phyloP scores from a whole-genome alignment of 2,329 filamentous ascomycete species.

The Ceratocystis colombiana region DNA sequence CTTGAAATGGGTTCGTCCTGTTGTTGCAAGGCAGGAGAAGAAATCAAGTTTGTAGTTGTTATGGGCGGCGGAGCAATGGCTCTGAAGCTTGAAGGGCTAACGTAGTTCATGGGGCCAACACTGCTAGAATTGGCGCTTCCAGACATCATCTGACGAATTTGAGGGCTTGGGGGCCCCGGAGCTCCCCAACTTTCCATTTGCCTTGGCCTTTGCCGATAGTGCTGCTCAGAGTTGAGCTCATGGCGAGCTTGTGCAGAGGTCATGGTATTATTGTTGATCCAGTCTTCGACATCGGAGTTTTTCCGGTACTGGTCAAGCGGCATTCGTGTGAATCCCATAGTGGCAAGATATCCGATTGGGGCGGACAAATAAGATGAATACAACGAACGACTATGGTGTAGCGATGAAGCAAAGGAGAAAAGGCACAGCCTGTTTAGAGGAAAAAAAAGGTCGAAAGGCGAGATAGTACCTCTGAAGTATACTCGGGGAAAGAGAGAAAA shows the following conservation, averaged over 20 bases:
- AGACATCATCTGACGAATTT: slow-evolving; percentile 3
- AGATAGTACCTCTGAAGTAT: neutral
- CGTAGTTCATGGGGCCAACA: neutral
- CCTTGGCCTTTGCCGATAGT: slow-evolving; percentile 15
- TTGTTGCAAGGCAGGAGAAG: neutral
- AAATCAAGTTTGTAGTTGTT: neutral
- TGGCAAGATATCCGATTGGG: neutral
- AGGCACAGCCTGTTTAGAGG: neutral
- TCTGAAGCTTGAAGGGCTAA: neutral
- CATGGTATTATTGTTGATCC: neutral
- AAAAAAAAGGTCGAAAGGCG: neutral
- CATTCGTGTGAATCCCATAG: slow-evolving; percentile 17
- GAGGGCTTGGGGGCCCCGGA: slow-evolving; percentile 8
- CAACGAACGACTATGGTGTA: neutral
- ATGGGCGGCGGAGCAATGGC: neutral
- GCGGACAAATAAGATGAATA: neutral
- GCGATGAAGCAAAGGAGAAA: neutral
- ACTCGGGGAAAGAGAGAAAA: neutral
- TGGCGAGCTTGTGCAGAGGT: slow-evolving; percentile 10
- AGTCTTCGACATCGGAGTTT: slow-evolving; percentile 11
- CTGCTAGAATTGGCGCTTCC: neutral
- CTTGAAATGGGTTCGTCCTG: slow-evolving; percentile 11
- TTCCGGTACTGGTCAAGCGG: slow-evolving; percentile 16
- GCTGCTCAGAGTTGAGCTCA: slow-evolving; percentile 21
- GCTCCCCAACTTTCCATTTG: slow-evolving; percentile 21